phyloP scores from a whole-genome alignment of 1,284 basidiomycete genomes.

The Heterobasidion parviporum region DNA sequence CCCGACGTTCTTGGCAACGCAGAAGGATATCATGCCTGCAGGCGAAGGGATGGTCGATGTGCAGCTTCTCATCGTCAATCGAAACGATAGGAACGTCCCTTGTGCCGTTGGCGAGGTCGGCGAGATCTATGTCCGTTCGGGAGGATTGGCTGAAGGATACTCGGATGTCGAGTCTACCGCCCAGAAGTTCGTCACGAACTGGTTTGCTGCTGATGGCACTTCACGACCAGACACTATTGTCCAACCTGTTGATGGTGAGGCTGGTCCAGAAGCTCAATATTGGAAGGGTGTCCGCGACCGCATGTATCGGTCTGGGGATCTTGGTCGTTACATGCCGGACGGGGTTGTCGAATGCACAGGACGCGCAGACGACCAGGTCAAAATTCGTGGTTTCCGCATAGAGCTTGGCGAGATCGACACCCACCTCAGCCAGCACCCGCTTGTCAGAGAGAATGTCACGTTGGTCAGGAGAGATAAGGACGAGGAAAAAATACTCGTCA shows the following conservation, averaged over 20 bases:
- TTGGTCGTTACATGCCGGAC: conserved; percentile 90
- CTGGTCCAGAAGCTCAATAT: conserved; percentile 65
- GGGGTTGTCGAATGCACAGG: conserved; percentile 97
- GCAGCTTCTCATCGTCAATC: conserved; percentile 94
- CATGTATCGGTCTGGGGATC: conserved; percentile 97
- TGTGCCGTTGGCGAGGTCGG: conserved; percentile 97
- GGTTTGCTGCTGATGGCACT: conserved; percentile 62
- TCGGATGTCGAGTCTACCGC: conserved; percentile 78
- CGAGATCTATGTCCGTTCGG: conserved; percentile 97
- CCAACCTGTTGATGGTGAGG: conserved; percentile 44
- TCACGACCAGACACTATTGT: conserved; percentile 65
- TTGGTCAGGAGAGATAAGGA: conserved; percentile 97
- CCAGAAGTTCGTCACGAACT: conserved; percentile 91
- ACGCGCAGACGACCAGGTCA: conserved; percentile 97
- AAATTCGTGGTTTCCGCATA: conserved; percentile 99
- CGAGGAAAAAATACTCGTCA: conserved; percentile 98
- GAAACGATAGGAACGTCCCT: conserved; percentile 81
- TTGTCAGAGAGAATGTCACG: conserved; percentile 95
- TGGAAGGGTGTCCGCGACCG: conserved; percentile 99
- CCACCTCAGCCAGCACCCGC: conserved; percentile 88
- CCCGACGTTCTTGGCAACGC: conserved; percentile 84
- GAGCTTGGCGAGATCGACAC: conserved; percentile 99
- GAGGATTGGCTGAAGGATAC: conserved; percentile 95
- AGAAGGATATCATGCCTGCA: conserved; percentile 98
- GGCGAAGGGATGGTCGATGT: conserved; percentile 98